Evolutionary conservation across 2,329 filamentous ascomycete species (phyloP), one percentile per base, ranked within the genome.

Genomic region (Sphaerulina musiva): DNA sequence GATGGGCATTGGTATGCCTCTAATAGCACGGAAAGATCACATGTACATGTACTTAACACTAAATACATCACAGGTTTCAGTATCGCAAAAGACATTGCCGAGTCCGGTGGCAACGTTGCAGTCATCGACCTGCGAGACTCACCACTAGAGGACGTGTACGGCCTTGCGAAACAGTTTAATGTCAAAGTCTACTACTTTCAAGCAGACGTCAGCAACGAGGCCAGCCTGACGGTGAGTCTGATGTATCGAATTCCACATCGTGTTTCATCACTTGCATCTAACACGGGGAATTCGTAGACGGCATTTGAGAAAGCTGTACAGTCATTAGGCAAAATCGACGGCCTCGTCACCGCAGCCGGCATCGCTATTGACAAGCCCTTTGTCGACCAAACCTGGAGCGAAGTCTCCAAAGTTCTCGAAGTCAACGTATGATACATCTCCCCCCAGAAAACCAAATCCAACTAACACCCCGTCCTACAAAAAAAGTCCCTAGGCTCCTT

Each of bases 81-180:
- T 10, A 63, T 65, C 43, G 59, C 58, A 31, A 62, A 64, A 53
- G 64, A 63, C 17, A 59, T 66, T 14, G 63, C 64, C 41, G 60
- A 65, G 42, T 51, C 60, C 9, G 64, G 64, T n/a, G 64, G 62
- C 54, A 78, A 80, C 64, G 80, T 83, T 62, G 83, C 84, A 10
- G 66, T 82, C 10, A 75, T 80, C 12, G 80, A 81, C 26, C 83
- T 89, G 44, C 81, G 81, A 64, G 50, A 60, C 1, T 58, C 59
- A 20, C 64, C 64, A 34, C 53, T 60, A 4, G 55, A 62, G 52
- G 62, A 62, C 26, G 64, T 67, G 12, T 59, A 63, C 38, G 57
- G 58, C 26, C 53, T 67, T 17, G 59, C 59, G 26, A 76, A 80
- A 64, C 78, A 79, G 20, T 87, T 83, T 62, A 81, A 81, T 2